Conservation (phyloP, 257 asterid genomes). For the Ligustrum vulgare region DNA sequence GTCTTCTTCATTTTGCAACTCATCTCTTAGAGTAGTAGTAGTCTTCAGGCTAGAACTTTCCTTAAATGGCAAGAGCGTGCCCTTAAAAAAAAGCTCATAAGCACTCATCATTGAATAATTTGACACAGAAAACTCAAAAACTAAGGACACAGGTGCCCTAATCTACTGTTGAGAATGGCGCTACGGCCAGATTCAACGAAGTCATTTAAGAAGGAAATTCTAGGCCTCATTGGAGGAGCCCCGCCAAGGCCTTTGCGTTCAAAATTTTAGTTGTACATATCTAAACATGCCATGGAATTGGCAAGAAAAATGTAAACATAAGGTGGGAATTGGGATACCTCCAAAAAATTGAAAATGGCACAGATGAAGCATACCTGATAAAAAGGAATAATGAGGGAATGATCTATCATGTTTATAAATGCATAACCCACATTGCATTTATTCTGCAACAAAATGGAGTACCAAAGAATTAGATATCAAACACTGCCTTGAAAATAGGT, state of each 20-base stretch:
- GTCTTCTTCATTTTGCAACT: conserved; percentile 43
- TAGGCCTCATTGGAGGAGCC: conserved; percentile 65
- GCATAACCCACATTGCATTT: conserved; percentile 99
- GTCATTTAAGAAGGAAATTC: conserved; percentile 93
- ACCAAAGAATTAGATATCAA: conserved; percentile 25
- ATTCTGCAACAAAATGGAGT: conserved; percentile 63
- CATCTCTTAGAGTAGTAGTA: conserved; percentile 72
- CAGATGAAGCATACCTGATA: conserved; percentile 54
- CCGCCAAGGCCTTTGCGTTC: conserved; percentile 31
- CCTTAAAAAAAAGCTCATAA: conserved; percentile 78
- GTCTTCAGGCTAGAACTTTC: conserved; percentile 36
- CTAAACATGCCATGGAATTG: conserved; percentile 60
- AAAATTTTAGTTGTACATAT: conserved; percentile 74
- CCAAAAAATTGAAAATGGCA: background rate
- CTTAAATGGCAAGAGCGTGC: conserved; percentile 65
- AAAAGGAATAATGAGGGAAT: conserved; percentile 78
- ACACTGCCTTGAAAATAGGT: no score
- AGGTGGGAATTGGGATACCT: conserved; percentile 22
- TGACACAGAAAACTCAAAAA: conserved; percentile 75
- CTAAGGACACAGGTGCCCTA: conserved; percentile 72
- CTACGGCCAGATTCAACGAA: conserved; percentile 46
- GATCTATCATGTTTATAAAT: conserved; percentile 94
- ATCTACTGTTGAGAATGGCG: conserved; percentile 29
- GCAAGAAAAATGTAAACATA: conserved; percentile 35
- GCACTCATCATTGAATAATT: conserved; percentile 81